Base-by-base conservation (phyloP, 139 green algal species). In the Protoeuglena noctilucae region DNA sequence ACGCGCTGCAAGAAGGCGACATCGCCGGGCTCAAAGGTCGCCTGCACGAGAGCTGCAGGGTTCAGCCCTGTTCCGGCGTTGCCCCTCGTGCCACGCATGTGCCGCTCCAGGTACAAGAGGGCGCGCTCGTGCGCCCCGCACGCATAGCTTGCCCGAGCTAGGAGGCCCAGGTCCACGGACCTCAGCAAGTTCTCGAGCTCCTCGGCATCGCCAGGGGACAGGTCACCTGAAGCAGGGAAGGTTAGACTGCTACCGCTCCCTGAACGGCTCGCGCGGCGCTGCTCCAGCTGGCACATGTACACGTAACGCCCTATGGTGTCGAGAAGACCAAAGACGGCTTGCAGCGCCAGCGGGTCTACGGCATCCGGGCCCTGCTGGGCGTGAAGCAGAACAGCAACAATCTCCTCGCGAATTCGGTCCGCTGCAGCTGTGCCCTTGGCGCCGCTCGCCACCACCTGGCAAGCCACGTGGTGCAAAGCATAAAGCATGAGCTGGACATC, bases 1-100 rank as follows among this genome's bases (percentile, higher is more conserved):
- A 93, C 76, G 56, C 88, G 79, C 63, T 73, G 65, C 48, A 95
- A 58, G 59, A 94, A 91, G 0, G 75, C 73, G 25, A 95, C 83
- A 55, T 93, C 68, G 0, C 53, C 63, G 24, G 9, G 60, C 53
- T 16, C 48, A 67, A 28, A 51, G 31, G 28, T 43, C 51, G 22
- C 40, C 6, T 25, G n/a, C 16, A 61, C 30, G 49, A 41, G 48
- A 3, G 80, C 72, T 0, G 75, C 58, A 0, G 82, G 76, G 65
- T 96, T 96, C 19, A 91, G 62, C 4, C 62, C 83, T 7, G 71
- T 74, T 4, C 69, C 68, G 19, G 59, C 46, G 3, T n/a, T 50
- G 1, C 14, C 47, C 9, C 24, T 14, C 48, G 5, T 53, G 34
- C 21, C 6, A 4, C 86, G 70, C 55, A 92, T 64, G 59, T 84